Base-by-base conservation (phyloP, 345 rosid genomes). In the Boechera divaricarpa region DNA sequence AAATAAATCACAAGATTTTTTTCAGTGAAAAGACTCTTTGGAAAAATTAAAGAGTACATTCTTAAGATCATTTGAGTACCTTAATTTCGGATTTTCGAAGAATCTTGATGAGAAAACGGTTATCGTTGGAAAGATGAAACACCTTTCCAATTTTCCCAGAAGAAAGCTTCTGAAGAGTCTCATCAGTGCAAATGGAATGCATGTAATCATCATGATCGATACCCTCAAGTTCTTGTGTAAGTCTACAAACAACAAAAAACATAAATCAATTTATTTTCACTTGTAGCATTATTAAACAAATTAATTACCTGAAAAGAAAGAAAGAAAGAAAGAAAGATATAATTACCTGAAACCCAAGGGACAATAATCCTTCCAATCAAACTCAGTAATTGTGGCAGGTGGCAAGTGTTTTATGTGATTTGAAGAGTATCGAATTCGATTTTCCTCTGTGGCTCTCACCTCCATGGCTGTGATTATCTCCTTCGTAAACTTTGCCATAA, bases 321-420 rank as follows among this genome's bases (percentile, higher is more conserved):
- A 42, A 42, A 38, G 8, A 36, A 6, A 7, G 9, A 7, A 36
- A 41, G 10, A 42, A 11, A 42, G 0, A 11, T 10, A 11, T 10
- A 10, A 44, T 16, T 18, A 8, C 10, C 24, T 42, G 13, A 63
- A 89, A 77, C 84, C 84, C 54, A 76, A 79, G 2, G 94, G 85
- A 65, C 78, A 85, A 47, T 87, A 87, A 82, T 86, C 84, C 13
- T 79, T 86, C 81, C 86, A 80, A 67, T 80, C 85, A 72, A 85
- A 82, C 31, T 85, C 82, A 31, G 83, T 79, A 16, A 72, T 31
- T 0, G 65, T 45, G 44, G 72, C 76, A 10, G 77, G 73, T 47
- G 83, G 86, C 64, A 70, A 69, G 33, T 76, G 53, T 57, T 70
- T 63, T 15, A 70, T 29, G 2, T 74, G 73, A 5, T 68, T 61